These are phyloP conservation scores for Zychaea mexicana DNA, from an alignment of 371 early-diverging fungal genomes.

Conservation along the genomic window DNA sequence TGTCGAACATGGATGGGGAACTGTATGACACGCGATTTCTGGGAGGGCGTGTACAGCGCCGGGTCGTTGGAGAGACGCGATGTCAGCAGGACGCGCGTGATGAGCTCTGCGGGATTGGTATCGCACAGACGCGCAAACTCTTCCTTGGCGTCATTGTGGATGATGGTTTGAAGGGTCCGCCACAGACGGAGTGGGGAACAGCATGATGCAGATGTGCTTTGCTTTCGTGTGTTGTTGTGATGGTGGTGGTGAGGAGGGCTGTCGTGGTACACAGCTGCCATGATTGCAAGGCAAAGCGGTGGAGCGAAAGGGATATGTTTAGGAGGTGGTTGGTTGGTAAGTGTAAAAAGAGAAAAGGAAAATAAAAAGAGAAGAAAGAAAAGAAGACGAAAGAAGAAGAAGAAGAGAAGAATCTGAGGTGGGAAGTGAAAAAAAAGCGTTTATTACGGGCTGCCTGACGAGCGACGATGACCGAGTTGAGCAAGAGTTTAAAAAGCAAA, in stretches of 20 bases:
- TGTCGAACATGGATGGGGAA: constrained; percentile 17
- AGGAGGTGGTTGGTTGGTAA: neutral
- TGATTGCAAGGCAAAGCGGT: neutral
- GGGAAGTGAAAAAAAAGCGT: constrained; percentile 1
- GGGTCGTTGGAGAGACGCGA: constrained; percentile 34
- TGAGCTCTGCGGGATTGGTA: constrained; percentile 9
- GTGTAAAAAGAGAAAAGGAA: constrained; percentile 4
- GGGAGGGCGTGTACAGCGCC: constrained; percentile 24
- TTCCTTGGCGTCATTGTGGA: constrained; percentile 26
- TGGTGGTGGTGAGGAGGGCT: constrained; percentile 16
- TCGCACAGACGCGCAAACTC: constrained; percentile 26
- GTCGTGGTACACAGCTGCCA: constrained; percentile 17
- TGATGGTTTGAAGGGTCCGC: constrained; percentile 33
- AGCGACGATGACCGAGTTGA: too few relatives aligned
- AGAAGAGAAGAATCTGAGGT: neutral
- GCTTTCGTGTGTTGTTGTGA: constrained; percentile 26
- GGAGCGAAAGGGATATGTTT: neutral
- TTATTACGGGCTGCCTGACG: too few relatives aligned
- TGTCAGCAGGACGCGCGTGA: constrained; percentile 32
- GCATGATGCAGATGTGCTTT: constrained; percentile 28
- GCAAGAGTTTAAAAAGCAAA: constrained; percentile 9
- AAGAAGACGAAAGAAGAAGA: constrained; percentile 1
- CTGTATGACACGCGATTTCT: constrained; percentile 28
- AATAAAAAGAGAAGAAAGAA: constrained; percentile 10
- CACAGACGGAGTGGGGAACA: constrained; percentile 30